A percentile compares a stretch with the other conserved stretches of the same genome.
These are phyloP conservation scores for Fusarium sterilihyphosum DNA, from an alignment of 2,329 filamentous ascomycete genomes.

Conservation along the genomic window DNA sequence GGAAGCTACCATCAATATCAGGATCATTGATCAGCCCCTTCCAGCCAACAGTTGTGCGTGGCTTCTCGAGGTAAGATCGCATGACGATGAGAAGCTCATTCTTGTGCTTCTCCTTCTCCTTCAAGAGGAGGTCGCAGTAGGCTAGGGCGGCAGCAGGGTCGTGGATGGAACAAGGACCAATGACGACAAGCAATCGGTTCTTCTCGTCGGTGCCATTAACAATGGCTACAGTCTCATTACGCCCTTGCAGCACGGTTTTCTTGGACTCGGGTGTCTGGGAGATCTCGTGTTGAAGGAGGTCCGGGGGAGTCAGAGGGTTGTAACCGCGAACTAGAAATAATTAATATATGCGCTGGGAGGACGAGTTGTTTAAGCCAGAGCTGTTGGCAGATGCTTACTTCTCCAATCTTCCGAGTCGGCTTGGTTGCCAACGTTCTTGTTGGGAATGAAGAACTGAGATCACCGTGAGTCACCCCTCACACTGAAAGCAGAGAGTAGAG, in stretches of 20 bases:
- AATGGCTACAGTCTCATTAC: slow-evolving; percentile 73
- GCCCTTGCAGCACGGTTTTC: slow-evolving; percentile 68
- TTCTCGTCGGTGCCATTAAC: slow-evolving; percentile 74
- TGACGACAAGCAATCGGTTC: slow-evolving; percentile 73
- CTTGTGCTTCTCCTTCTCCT: slow-evolving; percentile 86
- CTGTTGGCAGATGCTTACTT: slow-evolving; percentile 64
- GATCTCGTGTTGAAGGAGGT: slow-evolving; percentile 96
- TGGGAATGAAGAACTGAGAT: slow-evolving; percentile 75
- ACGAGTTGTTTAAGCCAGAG: slow-evolving; percentile 7
- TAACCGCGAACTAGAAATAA: slow-evolving; percentile 77
- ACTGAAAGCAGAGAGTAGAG: slow-evolving; percentile 8
- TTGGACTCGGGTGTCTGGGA: slow-evolving; percentile 66
- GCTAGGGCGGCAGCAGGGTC: slow-evolving; percentile 90
- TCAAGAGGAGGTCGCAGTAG: slow-evolving; percentile 87
- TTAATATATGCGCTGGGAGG: slow-evolving; percentile 27
- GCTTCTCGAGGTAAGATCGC: slow-evolving; percentile 98
- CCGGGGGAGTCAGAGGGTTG: slow-evolving; percentile 91
- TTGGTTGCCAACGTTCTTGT: slow-evolving; percentile 81
- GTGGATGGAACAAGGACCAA: slow-evolving; percentile 97
- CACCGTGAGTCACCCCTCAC: slow-evolving; percentile 44
- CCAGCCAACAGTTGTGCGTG: slow-evolving; percentile 97
- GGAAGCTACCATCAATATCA: slow-evolving; percentile 97
- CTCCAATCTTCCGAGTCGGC: slow-evolving; percentile 81
- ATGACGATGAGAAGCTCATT: slow-evolving; percentile 94
- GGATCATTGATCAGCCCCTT: slow-evolving; percentile 99